Conservation (phyloP, 768 basidiomycete species). For the Dacryopinax primogenitus region DNA sequence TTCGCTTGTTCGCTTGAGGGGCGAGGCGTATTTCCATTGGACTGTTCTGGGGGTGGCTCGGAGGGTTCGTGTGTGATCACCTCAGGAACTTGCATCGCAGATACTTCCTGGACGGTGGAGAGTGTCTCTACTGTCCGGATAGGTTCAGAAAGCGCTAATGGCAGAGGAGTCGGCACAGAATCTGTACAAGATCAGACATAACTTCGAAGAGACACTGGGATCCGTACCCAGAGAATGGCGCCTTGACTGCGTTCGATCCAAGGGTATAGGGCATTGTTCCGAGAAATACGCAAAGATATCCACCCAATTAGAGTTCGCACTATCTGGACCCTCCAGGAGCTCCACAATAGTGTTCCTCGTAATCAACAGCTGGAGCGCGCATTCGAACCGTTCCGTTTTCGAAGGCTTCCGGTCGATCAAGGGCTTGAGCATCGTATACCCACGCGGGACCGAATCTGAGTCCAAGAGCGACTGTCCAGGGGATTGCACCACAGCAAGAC, state of each 20-base stretch:
- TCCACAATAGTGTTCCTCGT: conserved; percentile 72
- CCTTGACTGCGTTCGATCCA: background rate
- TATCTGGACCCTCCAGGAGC: conserved; percentile 71
- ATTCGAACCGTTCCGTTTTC: conserved; percentile 52
- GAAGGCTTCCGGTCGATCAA: conserved; percentile 39
- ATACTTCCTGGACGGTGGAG: background rate
- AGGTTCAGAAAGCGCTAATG: background rate
- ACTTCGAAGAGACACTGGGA: background rate
- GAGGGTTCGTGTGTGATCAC: background rate
- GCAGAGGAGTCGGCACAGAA: background rate
- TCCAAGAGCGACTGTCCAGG: conserved; percentile 23
- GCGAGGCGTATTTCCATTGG: background rate
- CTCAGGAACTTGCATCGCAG: background rate
- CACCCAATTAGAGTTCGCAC: conserved; percentile 65
- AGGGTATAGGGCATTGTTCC: conserved; percentile 24
- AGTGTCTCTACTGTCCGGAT: background rate
- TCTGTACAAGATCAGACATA: background rate
- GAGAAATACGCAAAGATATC: conserved; percentile 82
- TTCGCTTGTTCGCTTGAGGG: background rate
- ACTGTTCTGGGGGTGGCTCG: background rate
- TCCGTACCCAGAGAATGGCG: background rate
- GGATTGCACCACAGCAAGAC: background rate
- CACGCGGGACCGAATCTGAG: conserved; percentile 30
- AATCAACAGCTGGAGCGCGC: conserved; percentile 73
- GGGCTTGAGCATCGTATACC: conserved; percentile 34